Evolutionary conservation across 2,329 filamentous ascomycete species (phyloP), one percentile per base, ranked within the genome.

Genomic region (Ramularia collo-cygni): DNA sequence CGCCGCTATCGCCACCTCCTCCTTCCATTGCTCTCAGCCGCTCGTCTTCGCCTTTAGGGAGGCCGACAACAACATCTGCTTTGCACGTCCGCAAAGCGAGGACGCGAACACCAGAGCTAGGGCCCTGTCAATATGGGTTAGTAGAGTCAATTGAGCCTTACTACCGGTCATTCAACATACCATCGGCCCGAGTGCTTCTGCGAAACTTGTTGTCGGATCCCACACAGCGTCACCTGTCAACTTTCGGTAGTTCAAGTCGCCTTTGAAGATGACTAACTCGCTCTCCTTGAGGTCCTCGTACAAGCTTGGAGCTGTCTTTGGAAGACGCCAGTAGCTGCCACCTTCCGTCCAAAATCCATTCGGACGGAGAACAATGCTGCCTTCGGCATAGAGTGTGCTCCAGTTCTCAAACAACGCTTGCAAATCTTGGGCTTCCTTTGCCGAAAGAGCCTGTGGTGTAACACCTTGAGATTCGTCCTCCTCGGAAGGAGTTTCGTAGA

Each of bases 191-290:
- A 98, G 81, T 1, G 92, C 89, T 47, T 83, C 74, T 2, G 74
- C 71, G 64, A 96, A 96, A 0, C 86, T 81, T 1, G 90, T 96
- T 0, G 88, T 87, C 2, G 90, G 74, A 52, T 88, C 79, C 92
- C 92, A 98, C 43, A 71, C 70, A 67, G 90, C 87, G 71, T 98
- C 92, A 35, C 79, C 84, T 19, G 83, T 88, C 51, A 98, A 64
- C 64, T 98, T 98, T 46, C 92, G 75, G 64, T 96, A 98, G 67
- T 98, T 98, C 53, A 98, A 63, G 60, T 98, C 92, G 2, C 92
- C 92, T 71, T 98, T 98, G 72, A 96, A 96, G 40, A 98, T 79
- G 9, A 95, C 86, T 13, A 98, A 71, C 62, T 95, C 85, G 50
- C 84, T 85, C 46, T 78, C 67, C 68, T 88, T 82, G 40, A 98